Percentiles rank a stretch among this genome's conserved stretches.
Conservation (phyloP, 495 filamentous ascomycete genomes). For the Talaromyces stipitatus region DNA sequence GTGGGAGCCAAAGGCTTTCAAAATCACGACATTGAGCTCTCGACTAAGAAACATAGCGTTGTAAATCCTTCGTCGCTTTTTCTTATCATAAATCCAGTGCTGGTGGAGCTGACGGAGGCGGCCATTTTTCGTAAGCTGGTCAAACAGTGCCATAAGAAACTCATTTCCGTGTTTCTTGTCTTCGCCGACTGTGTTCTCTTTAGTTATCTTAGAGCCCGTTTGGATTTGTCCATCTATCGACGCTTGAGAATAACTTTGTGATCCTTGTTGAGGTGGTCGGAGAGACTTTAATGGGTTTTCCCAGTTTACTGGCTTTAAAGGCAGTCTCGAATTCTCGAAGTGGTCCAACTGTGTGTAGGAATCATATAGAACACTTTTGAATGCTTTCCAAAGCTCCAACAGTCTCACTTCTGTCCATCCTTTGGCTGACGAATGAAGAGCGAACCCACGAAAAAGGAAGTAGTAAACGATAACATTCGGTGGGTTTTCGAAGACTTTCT, state of each 20-base stretch:
- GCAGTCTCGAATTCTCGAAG: background rate
- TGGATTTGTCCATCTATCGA: background rate
- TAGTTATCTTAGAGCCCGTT: background rate
- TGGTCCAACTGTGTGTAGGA: constrained; percentile 22
- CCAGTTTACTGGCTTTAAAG: constrained; percentile 14
- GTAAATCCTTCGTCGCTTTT: constrained; percentile 22
- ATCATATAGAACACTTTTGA: constrained; percentile 46
- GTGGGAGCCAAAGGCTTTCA: constrained; percentile 36
- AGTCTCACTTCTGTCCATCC: constrained; percentile 57
- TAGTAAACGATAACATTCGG: constrained; percentile 35
- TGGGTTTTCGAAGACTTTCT: constrained; percentile 26
- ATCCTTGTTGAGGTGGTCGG: background rate
- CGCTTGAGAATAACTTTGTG: background rate
- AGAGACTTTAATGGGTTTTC: constrained; percentile 26
- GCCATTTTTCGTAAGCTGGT: background rate
- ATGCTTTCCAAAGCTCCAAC: constrained; percentile 31
- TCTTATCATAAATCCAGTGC: constrained; percentile 5
- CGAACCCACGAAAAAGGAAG: constrained; percentile 66
- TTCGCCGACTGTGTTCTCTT: background rate
- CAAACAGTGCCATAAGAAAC: background rate
- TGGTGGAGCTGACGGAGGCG: background rate
- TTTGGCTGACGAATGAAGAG: constrained; percentile 24
- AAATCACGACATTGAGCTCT: constrained; percentile 30
- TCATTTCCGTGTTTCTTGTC: background rate
- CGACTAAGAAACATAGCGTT: constrained; percentile 39